Base-by-base conservation (phyloP, 2,329 filamentous ascomycete species). In the Fusarium abutilonis region DNA sequence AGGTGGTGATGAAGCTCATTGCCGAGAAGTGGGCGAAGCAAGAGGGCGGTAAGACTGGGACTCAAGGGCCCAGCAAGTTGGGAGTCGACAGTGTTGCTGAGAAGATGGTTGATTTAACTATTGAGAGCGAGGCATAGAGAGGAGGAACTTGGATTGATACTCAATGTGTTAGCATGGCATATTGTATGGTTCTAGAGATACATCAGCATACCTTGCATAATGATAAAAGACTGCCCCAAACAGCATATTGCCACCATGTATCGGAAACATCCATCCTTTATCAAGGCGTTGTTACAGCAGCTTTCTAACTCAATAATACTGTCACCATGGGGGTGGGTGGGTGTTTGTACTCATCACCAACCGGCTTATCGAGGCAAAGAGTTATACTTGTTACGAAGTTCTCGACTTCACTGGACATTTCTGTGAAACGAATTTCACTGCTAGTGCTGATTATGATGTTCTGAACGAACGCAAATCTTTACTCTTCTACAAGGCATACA, bases 1-100 rank as follows among this genome's bases (percentile, higher is more conserved):
- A 87, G 68, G 86, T 88, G 53, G 82, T 92, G 10, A 90, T 92
- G 89, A 83, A 81, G 69, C 78, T 86, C 35, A 79, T 93, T 56
- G 88, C 85, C 17, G 82, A 82, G 69, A 81, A 81, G 71, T 92
- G 90, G 81, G 78, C 82, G 53, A 81, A 80, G 69, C 75, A 77
- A 62, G 72, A 73, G 14, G 83, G 83, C 66, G 75, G 72, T 19
- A 64, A 59, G 38, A 9, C 40, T 36, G 40, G 32, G 15, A 51
- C 35, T 5, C 56, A 64, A 23, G 53, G n/a, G n/a, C 14, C 19
- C n/a, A 60, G 57, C 35, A 66, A 61, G 14, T 48, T 26, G 23
- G 56, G 55, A 13, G 56, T 69, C 4, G 68, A 71, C 7, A 54
- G 52, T 26, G 43, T 73, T 45, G 58, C 60, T 13, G 61, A 60